Conservation (phyloP, 2,329 filamentous ascomycete genomes). For the Aureobasidium vineae region DNA sequence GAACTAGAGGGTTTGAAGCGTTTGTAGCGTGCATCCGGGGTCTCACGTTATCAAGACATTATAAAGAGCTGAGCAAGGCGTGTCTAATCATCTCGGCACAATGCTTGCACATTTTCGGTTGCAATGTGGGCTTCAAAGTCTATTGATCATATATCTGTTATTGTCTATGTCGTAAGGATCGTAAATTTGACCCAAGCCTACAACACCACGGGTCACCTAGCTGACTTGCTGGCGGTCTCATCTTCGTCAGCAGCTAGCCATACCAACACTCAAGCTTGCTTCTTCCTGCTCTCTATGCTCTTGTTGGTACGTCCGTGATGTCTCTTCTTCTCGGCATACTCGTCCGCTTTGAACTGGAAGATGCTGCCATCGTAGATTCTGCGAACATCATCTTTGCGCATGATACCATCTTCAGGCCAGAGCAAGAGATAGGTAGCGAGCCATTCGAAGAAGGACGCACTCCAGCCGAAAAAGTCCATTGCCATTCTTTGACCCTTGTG, state of each 20-base stretch:
- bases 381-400: conserved; percentile 59
- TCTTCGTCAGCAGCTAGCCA: background rate
- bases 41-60: background rate
- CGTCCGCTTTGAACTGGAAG: conserved; percentile 47
- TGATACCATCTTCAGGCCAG: conserved; percentile 47
- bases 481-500: conserved; percentile 45
- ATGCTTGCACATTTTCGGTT: background rate
- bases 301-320: background rate
- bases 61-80: background rate
- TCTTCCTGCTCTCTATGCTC: conserved; percentile 1
- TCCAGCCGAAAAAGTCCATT: conserved; percentile 50
- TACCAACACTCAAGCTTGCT: background rate
- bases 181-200: background rate
- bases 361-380: conserved; percentile 55
- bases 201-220: background rate
- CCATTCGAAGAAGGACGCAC: conserved; percentile 48
- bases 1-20: conserved; percentile 35
- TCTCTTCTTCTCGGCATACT: conserved; percentile 33
- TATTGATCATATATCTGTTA: background rate
- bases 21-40: background rate
- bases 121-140: background rate
- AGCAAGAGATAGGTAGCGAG: conserved; percentile 9
- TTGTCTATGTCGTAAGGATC: background rate
- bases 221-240: background rate
- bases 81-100: background rate